Base-by-base conservation (phyloP, 2,329 filamentous ascomycete genomes). In the Ramichloridium luteum region DNA sequence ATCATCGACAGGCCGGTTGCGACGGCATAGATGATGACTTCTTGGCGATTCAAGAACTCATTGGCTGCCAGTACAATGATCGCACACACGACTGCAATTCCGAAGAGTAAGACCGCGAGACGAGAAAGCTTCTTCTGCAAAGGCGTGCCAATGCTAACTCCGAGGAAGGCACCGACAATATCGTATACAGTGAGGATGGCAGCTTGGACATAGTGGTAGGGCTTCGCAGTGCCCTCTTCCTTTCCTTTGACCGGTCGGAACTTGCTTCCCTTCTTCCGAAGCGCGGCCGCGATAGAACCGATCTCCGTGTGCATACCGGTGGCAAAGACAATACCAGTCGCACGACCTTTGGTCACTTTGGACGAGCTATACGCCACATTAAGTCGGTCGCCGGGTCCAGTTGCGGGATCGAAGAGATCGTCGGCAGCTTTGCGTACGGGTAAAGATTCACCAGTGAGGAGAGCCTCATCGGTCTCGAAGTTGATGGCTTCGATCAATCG, bases 81-180 rank as follows among this genome's bases (percentile, higher is more conserved):
- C 6, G 76, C 76, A 39, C 76, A 77, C 15, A 81, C 46, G 9
- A 82, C 68, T 2, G 77, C 85, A 30, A 84, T 70, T 28, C 67
- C 74, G 49, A 93, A 92, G 2, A 93, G 70, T 3, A 83, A 53
- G 26, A 90, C 74, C 16, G 85, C 84, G 48, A 93, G 77, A 57
- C 86, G 84, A 60, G 80, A 83, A 31, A 93, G 67, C 50, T 82
- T 88, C 43, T 79, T 77, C 59, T 92, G 83, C 27, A 93, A 64
- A 1, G 85, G 85, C 1, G 85, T 93, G 30, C 84, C 84, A 33
- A 80, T 68, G 33, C 71, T 77, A 37, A 80, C 67, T 31, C 77
- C 77, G 6, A 81, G 61, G 48, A 82, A 78, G 22, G 66, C 62
- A 4, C 72, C 73, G 36, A 77, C 54, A 4, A 67, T 68, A 49